Base-by-base conservation (phyloP, 495 filamentous ascomycete species). In the Neurospora africana region DNA sequence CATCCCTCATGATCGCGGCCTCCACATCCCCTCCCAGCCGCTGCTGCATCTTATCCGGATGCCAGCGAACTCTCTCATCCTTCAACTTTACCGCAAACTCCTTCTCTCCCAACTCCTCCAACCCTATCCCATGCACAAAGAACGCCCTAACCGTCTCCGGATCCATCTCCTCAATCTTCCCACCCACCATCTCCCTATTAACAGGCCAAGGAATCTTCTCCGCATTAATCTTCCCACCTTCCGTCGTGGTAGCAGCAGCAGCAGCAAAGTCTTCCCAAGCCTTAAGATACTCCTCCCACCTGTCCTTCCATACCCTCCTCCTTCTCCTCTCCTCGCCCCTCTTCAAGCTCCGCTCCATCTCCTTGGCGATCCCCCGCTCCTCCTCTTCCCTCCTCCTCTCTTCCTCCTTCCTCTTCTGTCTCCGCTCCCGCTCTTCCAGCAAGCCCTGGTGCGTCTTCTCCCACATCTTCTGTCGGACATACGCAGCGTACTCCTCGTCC, bases 41-140 rank as follows among this genome's bases (percentile, higher is more conserved):
- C 82, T 98, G 96, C 84, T 97, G 93, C 39, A 98, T 91, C 85
- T 98, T 99, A 81, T 99, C 95, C 11, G 95, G 95, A 87, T 99
- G 95, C 95, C 95, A 99, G 11, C 93, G 83, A 11, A 98, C 89
- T 43, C 95, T 87, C 83, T 99, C 95, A 21, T 86, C 79, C 81
- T 97, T 98, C 43, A 99, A 82, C 36, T 87, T 83, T 21, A 85
- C 83, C 65, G 86, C 72, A 39, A 93, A 79, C 39, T 87, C 86
- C 68, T 88, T 87, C 72, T 86, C 85, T 2, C 82, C 83, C 3
- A 94, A 80, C 83, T 94, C 90, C n/a, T 80, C 80, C 70, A 82
- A 69, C 37, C 75, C 80, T 38, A 84, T 74, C 3, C 83, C 84
- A 38, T 79, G 69, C 43, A 84, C 79, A 72, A 83, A 83, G 69